Conservation (phyloP, 345 rosid species). For the Boechera divaricarpa region DNA sequence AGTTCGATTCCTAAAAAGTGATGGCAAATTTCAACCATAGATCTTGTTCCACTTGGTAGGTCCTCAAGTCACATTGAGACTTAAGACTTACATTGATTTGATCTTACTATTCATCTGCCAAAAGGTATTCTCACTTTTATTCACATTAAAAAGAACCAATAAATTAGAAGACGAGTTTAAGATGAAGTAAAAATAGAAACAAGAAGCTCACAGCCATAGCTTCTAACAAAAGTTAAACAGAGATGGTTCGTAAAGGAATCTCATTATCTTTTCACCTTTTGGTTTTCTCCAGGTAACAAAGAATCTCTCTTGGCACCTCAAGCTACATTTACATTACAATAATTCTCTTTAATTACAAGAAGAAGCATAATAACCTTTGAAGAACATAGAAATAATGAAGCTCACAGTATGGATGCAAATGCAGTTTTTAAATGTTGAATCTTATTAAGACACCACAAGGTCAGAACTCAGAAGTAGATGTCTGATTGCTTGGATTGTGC, state of each 20-base stretch:
- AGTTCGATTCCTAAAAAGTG: not conserved
- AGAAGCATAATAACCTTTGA: conserved; percentile 15
- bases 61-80: conserved; percentile 18
- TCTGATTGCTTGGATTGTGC: conserved; percentile 95
- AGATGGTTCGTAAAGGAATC: conserved; percentile 20
- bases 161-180: not conserved
- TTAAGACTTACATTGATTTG: conserved; percentile 1
- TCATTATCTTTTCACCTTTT: conserved; percentile 20
- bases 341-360: conserved; percentile 38
- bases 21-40: conserved; percentile 24
- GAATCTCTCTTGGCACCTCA: conserved; percentile 13
- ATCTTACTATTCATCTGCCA: conserved; percentile 10
- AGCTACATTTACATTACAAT: conserved; percentile 34
- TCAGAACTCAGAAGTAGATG: conserved; percentile 57
- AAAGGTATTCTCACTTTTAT: conserved; percentile 3
- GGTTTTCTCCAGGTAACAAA: conserved; percentile 35
- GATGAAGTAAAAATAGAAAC: conserved; percentile 7
- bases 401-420: conserved; percentile 24
- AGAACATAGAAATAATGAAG: conserved; percentile 17
- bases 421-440: conserved; percentile 27
- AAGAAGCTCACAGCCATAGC: conserved; percentile 21
- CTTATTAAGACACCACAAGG: conserved; percentile 21
- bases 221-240: conserved; percentile 19
- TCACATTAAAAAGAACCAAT: conserved; percentile 4
- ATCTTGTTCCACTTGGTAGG: conserved; percentile 32